Conservation (phyloP, 805 yeast species). For the Cyberlindnera euphorbiiphila region DNA sequence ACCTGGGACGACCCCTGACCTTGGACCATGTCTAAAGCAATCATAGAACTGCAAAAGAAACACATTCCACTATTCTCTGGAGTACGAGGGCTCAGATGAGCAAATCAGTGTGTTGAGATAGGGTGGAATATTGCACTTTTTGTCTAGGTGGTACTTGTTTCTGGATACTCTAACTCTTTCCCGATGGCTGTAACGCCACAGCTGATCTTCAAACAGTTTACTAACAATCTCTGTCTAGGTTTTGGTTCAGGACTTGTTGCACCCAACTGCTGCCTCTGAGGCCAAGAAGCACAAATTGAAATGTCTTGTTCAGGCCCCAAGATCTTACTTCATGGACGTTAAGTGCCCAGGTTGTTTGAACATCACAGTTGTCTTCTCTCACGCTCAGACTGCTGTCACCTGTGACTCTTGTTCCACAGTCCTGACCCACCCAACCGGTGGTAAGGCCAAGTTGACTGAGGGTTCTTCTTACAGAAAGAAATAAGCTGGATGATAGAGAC, state of each 20-base stretch:
- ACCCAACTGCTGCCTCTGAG: constrained; percentile 98
- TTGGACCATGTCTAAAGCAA: constrained; percentile 7
- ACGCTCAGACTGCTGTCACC: constrained; percentile 99
- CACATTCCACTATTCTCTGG: constrained; percentile 2
- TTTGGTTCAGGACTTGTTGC: constrained; percentile 97
- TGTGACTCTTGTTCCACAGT: constrained; percentile 99
- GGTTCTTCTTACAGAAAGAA: constrained; percentile 99
- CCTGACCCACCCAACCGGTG: constrained; percentile 99
- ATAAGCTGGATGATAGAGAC: constrained; percentile 42
- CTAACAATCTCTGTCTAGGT: constrained; percentile 48
- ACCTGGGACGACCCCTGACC: background rate
- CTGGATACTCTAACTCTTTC: background rate
- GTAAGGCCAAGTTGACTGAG: constrained; percentile 99
- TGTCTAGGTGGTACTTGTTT: background rate
- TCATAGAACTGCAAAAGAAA: constrained; percentile 10
- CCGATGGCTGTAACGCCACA: too few species aligned
- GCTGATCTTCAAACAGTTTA: constrained; percentile 10
- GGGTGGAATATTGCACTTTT: constrained; percentile 16
- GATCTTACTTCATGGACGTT: constrained; percentile 99
- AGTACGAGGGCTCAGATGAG: constrained; percentile 11
- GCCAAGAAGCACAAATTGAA: constrained; percentile 95
- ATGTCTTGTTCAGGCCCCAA: constrained; percentile 95
- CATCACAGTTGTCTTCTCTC: constrained; percentile 99
- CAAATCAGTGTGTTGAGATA: constrained; percentile 11
- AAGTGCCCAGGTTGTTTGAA: constrained; percentile 99